These are phyloP conservation scores for Setaria italica DNA, from an alignment of 202 grass and related monocot genomes.

Conservation along the genomic window DNA sequence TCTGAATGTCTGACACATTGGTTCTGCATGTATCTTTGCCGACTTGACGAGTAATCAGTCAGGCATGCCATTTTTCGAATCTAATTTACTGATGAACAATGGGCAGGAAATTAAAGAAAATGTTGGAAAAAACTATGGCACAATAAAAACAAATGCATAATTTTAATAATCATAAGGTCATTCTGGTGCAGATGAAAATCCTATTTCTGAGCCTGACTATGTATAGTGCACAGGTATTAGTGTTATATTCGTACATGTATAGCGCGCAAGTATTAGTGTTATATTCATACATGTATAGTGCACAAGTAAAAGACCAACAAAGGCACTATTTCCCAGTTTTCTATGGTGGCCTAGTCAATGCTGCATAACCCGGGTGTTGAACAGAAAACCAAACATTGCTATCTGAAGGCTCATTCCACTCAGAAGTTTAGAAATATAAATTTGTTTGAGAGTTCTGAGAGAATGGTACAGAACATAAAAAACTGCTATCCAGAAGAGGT, in stretches of 20 bases:
- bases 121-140: not conserved
- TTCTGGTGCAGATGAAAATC: not conserved
- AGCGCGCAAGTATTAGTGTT: too few species aligned
- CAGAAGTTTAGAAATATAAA: not conserved
- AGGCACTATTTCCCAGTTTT: not conserved
- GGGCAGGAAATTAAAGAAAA: not conserved
- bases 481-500: not conserved
- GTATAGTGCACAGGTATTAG: too few species aligned
- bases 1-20: not conserved
- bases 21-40: slow-evolving; percentile 12
- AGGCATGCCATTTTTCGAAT: not conserved
- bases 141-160: slow-evolving; percentile 1
- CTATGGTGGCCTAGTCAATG: not conserved
- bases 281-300: too few species aligned
- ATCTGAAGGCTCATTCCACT: not conserved
- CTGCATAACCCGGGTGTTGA: not conserved
- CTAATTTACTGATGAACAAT: slow-evolving; percentile 10
- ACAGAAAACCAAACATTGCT: not conserved
- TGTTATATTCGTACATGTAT: too few species aligned
- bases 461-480: not conserved
- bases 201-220: not conserved
- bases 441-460: not conserved
- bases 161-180: slow-evolving; percentile 3
- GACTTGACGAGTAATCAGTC: not conserved
- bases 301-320: not conserved